Evolutionary conservation across 768 basidiomycete species (phyloP).

Genomic region (Mycena venus): DNA sequence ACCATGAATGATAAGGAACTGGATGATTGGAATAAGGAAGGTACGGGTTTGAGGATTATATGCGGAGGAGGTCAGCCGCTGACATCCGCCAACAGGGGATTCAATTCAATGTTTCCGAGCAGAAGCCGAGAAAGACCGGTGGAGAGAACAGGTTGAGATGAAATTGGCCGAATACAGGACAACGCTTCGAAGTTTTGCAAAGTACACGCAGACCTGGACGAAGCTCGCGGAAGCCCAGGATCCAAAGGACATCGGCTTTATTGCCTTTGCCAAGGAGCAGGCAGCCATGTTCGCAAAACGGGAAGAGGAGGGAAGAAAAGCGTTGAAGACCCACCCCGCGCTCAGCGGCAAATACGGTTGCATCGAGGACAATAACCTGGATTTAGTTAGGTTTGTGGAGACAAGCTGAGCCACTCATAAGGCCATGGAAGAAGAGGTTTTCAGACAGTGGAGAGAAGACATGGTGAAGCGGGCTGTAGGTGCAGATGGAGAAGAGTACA

Average conservation of each 20-base stretch:
- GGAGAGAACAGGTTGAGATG: conserved; percentile 5
- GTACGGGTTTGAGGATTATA: not conserved
- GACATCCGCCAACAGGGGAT: not conserved
- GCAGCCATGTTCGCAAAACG: not conserved
- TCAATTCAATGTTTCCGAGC: conserved; percentile 14
- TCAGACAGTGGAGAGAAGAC: too few relatives aligned
- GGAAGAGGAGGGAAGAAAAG: not conserved
- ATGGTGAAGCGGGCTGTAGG: too few relatives aligned
- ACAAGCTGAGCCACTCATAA: too few relatives aligned
- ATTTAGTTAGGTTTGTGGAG: not conserved
- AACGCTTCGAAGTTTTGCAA: not conserved
- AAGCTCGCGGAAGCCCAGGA: not conserved
- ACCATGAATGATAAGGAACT: conserved; percentile 1
- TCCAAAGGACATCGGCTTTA: not conserved
- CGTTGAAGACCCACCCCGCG: not conserved
- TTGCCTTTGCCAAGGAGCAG: conserved; percentile 7
- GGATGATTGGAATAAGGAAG: not conserved
- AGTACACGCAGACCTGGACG: not conserved
- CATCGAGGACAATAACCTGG: not conserved
- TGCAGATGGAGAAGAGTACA: too few relatives aligned
- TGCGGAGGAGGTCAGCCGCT: too few relatives aligned
- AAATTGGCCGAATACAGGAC: conserved; percentile 6
- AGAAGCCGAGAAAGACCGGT: conserved; percentile 9
- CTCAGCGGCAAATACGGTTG: not conserved
- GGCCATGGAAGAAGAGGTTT: too few relatives aligned